A percentile compares a stretch with the other conserved stretches of the same genome.
These are phyloP conservation scores for Crataegus laevigata DNA, from an alignment of 306 rosid genomes.

Conservation along the genomic window DNA sequence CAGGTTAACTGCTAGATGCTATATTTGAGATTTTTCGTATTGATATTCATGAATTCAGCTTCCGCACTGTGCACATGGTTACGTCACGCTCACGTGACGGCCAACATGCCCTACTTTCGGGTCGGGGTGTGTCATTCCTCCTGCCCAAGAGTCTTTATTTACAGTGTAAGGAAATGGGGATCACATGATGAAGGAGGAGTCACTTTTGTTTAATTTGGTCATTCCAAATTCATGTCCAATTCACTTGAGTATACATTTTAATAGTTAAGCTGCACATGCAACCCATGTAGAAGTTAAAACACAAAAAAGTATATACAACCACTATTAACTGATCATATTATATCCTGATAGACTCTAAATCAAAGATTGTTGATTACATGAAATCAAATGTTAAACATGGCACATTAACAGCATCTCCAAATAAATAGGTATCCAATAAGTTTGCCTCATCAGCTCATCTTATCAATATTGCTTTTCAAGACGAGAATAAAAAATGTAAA, in stretches of 20 bases:
- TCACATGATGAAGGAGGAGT: slow-evolving; percentile 2
- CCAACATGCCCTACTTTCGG: too few species aligned
- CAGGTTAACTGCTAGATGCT: too few species aligned
- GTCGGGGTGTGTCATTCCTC: too few species aligned
- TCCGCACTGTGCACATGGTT: too few species aligned
- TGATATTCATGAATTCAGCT: too few species aligned
- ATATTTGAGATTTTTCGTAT: too few species aligned
- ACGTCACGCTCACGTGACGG: too few species aligned
- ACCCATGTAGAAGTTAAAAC: neutral
- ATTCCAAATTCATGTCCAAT: neutral
- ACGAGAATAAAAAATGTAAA: too few species aligned
- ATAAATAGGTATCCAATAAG: neutral
- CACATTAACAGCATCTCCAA: neutral
- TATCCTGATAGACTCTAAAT: neutral
- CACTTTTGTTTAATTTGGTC: neutral
- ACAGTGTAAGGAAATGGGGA: neutral
- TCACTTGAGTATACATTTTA: neutral
- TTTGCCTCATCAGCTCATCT: too few species aligned
- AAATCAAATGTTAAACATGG: neutral
- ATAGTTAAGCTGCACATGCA: neutral
- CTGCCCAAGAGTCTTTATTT: neutral
- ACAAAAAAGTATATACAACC: neutral
- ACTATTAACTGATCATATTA: too few species aligned
- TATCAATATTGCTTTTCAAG: neutral
- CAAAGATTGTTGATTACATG: neutral